A percentile compares a stretch with the other conserved stretches of the same genome.
Conservation (phyloP, 306 rosid genomes). For the Coriaria nepalensis region DNA sequence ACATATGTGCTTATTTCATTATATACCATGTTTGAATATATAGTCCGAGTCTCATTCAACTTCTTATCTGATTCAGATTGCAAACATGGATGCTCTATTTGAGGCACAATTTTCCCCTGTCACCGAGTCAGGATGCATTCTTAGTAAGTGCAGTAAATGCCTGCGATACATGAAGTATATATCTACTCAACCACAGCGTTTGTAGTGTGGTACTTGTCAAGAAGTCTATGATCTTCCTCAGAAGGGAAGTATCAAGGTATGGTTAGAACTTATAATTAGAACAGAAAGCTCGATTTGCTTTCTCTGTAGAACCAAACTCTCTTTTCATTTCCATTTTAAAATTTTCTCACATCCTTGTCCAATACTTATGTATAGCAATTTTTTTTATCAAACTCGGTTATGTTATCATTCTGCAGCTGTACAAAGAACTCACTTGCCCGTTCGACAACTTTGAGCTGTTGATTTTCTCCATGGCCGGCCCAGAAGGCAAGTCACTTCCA, state of each 20-base stretch:
- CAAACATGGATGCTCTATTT: constrained; percentile 88
- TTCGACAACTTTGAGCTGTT: constrained; percentile 88
- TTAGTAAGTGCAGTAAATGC: constrained; percentile 95
- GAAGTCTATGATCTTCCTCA: constrained; percentile 92
- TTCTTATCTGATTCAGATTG: constrained; percentile 54
- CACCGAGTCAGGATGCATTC: constrained; percentile 59
- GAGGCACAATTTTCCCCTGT: constrained; percentile 91
- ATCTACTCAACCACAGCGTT: constrained; percentile 71
- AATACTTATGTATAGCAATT: background rate
- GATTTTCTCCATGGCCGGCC: constrained; percentile 70
- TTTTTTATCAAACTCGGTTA: background rate
- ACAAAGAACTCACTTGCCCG: constrained; percentile 86
- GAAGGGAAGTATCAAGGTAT: constrained; percentile 83
- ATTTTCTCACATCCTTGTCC: background rate
- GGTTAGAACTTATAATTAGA: no score
- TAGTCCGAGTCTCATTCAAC: background rate
- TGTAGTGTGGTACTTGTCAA: constrained; percentile 76
- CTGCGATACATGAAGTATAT: constrained; percentile 87
- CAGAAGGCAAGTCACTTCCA: constrained; percentile 83
- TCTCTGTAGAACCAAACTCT: no score
- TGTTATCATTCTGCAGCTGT: constrained; percentile 42
- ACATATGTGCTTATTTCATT: no score
- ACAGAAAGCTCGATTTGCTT: no score
- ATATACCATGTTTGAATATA: no score
- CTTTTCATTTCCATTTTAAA: background rate